Percentiles rank a stretch among this genome's conserved stretches.
Evolutionary conservation across 2,329 filamentous ascomycete genomes (phyloP).

Genomic region (Fusarium pininemorale): DNA sequence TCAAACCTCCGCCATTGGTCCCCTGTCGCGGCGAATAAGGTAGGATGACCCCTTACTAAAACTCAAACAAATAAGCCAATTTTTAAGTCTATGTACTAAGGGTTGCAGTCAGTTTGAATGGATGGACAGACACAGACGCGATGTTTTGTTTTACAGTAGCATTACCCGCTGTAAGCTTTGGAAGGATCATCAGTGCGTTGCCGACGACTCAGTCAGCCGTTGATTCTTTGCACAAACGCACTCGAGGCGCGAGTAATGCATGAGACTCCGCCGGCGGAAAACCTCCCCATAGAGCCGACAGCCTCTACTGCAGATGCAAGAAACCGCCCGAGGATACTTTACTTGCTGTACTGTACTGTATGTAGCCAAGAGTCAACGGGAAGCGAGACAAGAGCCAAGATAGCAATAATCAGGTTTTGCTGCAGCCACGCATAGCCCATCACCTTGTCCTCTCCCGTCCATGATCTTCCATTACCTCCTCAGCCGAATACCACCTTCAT

Average conservation of each 20-base stretch:
- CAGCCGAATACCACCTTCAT: background rate
- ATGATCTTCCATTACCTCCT: background rate
- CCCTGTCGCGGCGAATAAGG: background rate
- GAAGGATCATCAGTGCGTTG: background rate
- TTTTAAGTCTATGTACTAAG: slow-evolving; percentile 32
- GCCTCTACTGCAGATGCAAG: background rate
- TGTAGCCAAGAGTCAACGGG: background rate
- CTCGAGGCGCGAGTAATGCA: background rate
- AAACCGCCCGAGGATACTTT: background rate
- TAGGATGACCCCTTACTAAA: slow-evolving; percentile 28
- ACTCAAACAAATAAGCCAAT: slow-evolving; percentile 36
- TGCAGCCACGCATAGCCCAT: background rate
- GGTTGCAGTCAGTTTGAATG: background rate
- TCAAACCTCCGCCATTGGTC: slow-evolving; percentile 3
- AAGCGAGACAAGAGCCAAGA: slow-evolving; percentile 15
- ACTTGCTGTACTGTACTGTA: background rate
- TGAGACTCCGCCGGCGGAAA: background rate
- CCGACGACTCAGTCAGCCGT: background rate
- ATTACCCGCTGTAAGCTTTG: slow-evolving; percentile 10
- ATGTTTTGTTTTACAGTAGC: slow-evolving; percentile 2
- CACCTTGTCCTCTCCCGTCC: background rate
- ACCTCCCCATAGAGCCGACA: background rate
- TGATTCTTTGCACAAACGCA: background rate
- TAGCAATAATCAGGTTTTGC: slow-evolving; percentile 4
- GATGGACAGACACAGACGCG: background rate